A percentile compares a stretch with the other conserved stretches of the same genome.
Conservation (phyloP, 106 monocot species). For the Ottelia alismoides region DNA sequence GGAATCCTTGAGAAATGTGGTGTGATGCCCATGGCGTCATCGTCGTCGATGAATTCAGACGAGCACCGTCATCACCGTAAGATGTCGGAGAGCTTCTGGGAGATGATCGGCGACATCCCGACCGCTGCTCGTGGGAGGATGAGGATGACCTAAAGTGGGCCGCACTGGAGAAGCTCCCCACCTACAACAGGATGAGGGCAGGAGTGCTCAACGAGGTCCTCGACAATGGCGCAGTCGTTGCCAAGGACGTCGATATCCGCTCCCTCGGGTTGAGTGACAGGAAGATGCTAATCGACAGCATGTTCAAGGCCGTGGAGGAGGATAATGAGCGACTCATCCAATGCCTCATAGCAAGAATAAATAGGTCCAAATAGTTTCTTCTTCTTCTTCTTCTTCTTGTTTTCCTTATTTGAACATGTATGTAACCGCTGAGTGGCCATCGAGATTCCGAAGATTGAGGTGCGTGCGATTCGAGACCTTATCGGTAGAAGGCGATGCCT, state of each 20-base stretch:
- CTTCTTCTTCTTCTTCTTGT: not conserved
- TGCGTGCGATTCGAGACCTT: slow-evolving; percentile 32
- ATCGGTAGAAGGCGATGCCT: too few species aligned
- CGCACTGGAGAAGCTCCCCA: slow-evolving; percentile 8
- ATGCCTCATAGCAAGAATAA: slow-evolving; percentile 25
- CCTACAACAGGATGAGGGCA: slow-evolving; percentile 3
- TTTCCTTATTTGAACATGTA: not conserved
- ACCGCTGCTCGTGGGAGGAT: not conserved
- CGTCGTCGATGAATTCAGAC: too few species aligned
- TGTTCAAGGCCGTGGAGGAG: slow-evolving; percentile 31
- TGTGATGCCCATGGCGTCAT: too few species aligned
- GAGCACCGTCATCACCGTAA: too few species aligned
- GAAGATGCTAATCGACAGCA: slow-evolving; percentile 22
- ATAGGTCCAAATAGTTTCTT: slow-evolving; percentile 9
- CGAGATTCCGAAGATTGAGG: slow-evolving; percentile 63
- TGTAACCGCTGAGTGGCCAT: slow-evolving; percentile 38
- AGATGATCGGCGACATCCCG: too few species aligned
- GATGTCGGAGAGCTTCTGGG: too few species aligned
- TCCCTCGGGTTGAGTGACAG: slow-evolving; percentile 8
- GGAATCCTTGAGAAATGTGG: too few species aligned
- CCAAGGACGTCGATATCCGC: slow-evolving; percentile 12
- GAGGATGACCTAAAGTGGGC: slow-evolving; percentile 4
- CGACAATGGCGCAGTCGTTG: slow-evolving; percentile 2
- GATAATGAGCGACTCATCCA: slow-evolving; percentile 45
- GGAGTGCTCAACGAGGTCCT: not conserved